Percentiles rank a stretch among this genome's conserved stretches.
phyloP scores from a whole-genome alignment of 2,329 filamentous ascomycete genomes.

The Fusarium pilosicola region DNA sequence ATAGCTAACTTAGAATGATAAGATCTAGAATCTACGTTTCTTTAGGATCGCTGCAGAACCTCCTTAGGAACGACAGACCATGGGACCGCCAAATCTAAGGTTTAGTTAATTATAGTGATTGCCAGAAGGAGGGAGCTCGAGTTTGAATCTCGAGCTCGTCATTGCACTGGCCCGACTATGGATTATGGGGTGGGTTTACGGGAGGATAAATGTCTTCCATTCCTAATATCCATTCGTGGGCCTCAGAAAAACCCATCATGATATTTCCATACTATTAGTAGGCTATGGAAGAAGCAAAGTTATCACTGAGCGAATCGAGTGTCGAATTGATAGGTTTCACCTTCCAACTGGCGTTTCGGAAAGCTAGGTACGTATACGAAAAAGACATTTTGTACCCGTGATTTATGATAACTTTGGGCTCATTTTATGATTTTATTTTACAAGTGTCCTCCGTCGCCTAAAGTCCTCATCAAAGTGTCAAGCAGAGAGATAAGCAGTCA shows the following conservation, averaged over 20 bases:
- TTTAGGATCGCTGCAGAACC: background rate
- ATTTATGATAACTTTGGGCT: background rate
- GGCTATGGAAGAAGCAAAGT: background rate
- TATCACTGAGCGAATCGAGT: background rate
- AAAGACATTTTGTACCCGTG: background rate
- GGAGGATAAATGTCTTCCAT: background rate
- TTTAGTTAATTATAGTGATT: background rate
- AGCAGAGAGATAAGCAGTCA: background rate
- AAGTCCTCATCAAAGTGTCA: background rate
- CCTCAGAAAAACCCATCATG: background rate
- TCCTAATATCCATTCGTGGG: too few species aligned
- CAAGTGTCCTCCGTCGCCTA: background rate
- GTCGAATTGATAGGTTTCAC: background rate
- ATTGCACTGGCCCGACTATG: background rate
- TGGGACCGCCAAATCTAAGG: background rate
- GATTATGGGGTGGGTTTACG: background rate
- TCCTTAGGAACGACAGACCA: background rate
- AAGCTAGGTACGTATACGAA: background rate
- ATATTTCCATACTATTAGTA: background rate
- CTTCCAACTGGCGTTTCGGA: background rate
- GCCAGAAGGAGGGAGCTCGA: background rate
- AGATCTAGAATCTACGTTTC: background rate
- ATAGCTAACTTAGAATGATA: background rate
- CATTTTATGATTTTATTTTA: background rate
- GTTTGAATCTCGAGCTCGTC: background rate